A percentile compares a stretch with the other conserved stretches of the same genome.
These are phyloP conservation scores for Saksenaea oblongispora DNA, from an alignment of 371 early-diverging fungal species.

Conservation along the genomic window DNA sequence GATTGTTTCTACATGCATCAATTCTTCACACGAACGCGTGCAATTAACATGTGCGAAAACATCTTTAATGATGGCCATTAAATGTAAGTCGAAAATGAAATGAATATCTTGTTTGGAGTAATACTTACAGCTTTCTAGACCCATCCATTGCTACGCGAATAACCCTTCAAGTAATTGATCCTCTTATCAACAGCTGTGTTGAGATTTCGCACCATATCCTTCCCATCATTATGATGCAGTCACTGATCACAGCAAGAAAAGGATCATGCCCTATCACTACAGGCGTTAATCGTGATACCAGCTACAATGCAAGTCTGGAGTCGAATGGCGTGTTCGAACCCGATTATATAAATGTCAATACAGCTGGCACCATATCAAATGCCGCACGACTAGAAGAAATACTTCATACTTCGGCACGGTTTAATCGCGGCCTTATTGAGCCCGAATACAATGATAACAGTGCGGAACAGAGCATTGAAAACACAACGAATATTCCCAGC, in stretches of 20 bases:
- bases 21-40: constrained; percentile 37
- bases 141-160: constrained; percentile 31
- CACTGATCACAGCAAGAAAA: constrained; percentile 15
- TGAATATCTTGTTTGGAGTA: neutral
- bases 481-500: neutral
- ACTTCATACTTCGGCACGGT: constrained; percentile 1
- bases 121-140: constrained; percentile 15
- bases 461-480: neutral
- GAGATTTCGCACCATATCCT: constrained; percentile 25
- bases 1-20: constrained; percentile 24
- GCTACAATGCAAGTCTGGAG: neutral
- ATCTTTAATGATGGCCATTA: constrained; percentile 33
- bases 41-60: constrained; percentile 46
- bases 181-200: constrained; percentile 34
- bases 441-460: neutral
- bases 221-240: constrained; percentile 40
- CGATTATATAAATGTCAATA: constrained; percentile 31
- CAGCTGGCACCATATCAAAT: constrained; percentile 27
- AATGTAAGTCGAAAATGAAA: constrained; percentile 26
- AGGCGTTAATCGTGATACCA: neutral
- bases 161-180: constrained; percentile 36
- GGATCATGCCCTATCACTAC: neutral
- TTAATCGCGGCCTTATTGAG: neutral
- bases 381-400: constrained; percentile 24
- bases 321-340: constrained; percentile 8